Evolutionary conservation across 805 yeast genomes (phyloP).

Genomic region (Saccharomyces mikatae): DNA sequence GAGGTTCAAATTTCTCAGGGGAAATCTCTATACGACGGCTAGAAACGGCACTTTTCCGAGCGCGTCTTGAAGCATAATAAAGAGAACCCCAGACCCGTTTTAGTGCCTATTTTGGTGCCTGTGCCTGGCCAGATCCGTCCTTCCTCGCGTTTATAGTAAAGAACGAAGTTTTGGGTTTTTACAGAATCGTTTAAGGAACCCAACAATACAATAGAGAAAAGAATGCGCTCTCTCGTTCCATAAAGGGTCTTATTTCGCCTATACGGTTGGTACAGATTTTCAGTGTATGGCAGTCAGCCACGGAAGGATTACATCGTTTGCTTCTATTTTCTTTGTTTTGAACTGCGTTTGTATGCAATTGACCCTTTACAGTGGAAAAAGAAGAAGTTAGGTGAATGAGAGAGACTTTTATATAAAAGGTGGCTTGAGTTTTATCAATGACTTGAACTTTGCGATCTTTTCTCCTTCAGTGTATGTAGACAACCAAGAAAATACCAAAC

Average conservation of each 20-base stretch:
- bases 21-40: not conserved
- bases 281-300: not conserved
- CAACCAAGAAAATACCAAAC: slow-evolving; percentile 1
- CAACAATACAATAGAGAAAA: not conserved
- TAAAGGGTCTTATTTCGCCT: not conserved
- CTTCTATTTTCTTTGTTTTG: not conserved
- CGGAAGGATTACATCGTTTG: not conserved
- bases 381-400: not conserved
- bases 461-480: not conserved
- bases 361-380: not conserved
- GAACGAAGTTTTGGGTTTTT: not conserved
- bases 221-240: not conserved
- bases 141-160: not conserved
- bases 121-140: not conserved
- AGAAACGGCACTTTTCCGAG: not conserved
- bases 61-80: not conserved
- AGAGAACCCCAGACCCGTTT: not conserved
- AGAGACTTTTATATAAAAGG: not conserved
- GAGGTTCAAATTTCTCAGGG: not conserved
- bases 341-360: not conserved
- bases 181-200: not conserved
- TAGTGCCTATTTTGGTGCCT: not conserved
- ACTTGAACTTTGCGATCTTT: not conserved
- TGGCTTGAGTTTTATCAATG: not conserved
- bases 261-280: not conserved